A percentile compares a stretch with the other conserved stretches of the same genome.
phyloP scores from a whole-genome alignment of 495 filamentous ascomycete genomes.

The Trichoderma gamsii region DNA sequence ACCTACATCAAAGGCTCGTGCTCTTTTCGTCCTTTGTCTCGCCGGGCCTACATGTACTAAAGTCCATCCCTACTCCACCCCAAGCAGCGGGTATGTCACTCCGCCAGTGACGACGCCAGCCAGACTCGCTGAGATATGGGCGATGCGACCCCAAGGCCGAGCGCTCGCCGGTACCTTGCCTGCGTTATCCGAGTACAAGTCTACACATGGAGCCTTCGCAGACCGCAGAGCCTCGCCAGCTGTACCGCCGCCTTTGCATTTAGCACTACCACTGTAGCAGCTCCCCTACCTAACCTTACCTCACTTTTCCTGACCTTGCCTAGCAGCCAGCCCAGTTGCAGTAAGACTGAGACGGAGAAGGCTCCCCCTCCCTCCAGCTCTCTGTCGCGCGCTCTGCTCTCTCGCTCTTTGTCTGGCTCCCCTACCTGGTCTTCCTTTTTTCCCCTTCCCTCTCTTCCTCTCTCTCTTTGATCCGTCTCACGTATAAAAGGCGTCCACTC shows the following conservation, averaged over 20 bases:
- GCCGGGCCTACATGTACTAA: neutral
- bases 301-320: neutral
- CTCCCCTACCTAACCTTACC: slow-evolving; percentile 11
- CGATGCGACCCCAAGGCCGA: neutral
- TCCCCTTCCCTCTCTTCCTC: slow-evolving; percentile 12
- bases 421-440: slow-evolving; percentile 8
- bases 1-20: neutral
- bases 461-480: slow-evolving; percentile 10
- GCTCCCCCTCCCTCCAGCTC: slow-evolving; percentile 11
- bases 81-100: neutral
- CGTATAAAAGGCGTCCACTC: slow-evolving; percentile 12
- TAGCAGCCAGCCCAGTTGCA: neutral
- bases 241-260: too few species aligned
- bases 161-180: neutral
- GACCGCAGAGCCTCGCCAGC: too few species aligned
- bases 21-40: neutral
- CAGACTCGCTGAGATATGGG: neutral
- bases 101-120: neutral
- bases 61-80: neutral
- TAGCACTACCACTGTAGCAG: neutral
- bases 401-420: neutral
- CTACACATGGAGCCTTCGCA: too few species aligned
- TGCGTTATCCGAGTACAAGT: neutral
- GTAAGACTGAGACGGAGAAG: neutral
- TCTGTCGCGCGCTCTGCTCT: slow-evolving; percentile 1